Conservation (phyloP, 2,329 filamentous ascomycete genomes). For the Onygenales sp. region DNA sequence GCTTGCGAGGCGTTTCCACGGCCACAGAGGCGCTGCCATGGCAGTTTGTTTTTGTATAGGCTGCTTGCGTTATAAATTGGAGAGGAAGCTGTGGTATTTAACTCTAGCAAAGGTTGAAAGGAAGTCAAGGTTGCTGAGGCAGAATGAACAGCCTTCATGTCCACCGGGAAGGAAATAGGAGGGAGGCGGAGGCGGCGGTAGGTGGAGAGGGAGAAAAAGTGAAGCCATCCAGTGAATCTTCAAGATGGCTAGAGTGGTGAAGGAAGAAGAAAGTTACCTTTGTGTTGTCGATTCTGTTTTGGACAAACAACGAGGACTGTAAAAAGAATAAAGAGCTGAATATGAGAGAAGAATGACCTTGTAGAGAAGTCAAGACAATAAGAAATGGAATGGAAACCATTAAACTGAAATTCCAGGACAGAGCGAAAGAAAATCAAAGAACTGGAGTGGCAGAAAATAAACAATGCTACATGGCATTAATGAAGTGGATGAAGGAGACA, state of each 20-base stretch:
- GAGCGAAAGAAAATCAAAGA: background rate
- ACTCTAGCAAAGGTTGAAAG: too few species aligned
- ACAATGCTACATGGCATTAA: background rate
- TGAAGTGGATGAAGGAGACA: background rate
- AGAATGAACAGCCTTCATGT: too few species aligned
- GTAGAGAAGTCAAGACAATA: background rate
- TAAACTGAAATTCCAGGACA: background rate
- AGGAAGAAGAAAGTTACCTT: background rate
- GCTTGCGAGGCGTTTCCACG: slow-evolving; percentile 4
- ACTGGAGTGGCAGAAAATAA: background rate
- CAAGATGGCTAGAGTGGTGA: background rate
- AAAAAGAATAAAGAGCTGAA: background rate
- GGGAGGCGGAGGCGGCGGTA: background rate
- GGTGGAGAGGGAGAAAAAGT: background rate
- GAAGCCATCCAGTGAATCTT: background rate
- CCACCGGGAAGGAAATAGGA: too few species aligned
- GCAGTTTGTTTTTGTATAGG: too few species aligned
- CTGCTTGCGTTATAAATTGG: too few species aligned
- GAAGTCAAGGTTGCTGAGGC: too few species aligned
- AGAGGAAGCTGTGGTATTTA: too few species aligned
- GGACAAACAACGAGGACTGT: background rate
- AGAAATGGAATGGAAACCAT: background rate
- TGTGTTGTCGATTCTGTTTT: background rate
- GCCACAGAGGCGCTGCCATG: background rate
- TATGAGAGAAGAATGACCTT: background rate